Evolutionary conservation across 75 land plant species (phyloP).

Genomic region (Sequoia sempervirens): DNA sequence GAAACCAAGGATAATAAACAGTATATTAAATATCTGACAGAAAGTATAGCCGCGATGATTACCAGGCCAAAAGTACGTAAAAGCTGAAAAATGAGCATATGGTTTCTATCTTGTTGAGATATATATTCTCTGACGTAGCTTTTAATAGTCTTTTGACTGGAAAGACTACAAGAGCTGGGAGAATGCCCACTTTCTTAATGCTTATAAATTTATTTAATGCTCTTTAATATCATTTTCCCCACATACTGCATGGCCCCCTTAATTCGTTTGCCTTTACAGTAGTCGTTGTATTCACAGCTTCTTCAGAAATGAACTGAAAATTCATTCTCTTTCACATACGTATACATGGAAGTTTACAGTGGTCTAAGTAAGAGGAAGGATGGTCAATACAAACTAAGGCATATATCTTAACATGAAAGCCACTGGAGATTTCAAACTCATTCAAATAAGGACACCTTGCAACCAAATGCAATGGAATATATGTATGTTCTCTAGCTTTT

Average conservation of each 20-base stretch:
- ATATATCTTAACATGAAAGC: neutral
- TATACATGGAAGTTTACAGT: no score
- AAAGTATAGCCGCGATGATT: neutral
- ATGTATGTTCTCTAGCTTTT: neutral
- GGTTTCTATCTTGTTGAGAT: neutral
- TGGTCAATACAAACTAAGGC: neutral
- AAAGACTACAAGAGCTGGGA: no score
- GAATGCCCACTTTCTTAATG: neutral
- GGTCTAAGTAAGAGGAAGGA: neutral
- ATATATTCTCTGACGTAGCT: neutral
- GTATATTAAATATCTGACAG: neutral
- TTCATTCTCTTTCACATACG: no score
- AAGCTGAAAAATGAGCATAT: neutral
- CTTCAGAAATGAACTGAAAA: no score
- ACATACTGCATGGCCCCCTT: neutral
- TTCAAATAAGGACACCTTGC: no score
- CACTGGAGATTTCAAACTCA: neutral
- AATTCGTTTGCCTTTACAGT: no score
- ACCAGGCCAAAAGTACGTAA: neutral
- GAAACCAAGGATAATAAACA: no score
- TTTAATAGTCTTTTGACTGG: neutral
- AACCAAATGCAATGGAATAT: no score
- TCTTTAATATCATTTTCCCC: neutral
- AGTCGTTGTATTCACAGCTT: no score
- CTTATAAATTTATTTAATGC: no score